phyloP scores from a whole-genome alignment of 2,329 filamentous ascomycete genomes.

The Ploettnerulaceae sp. region DNA sequence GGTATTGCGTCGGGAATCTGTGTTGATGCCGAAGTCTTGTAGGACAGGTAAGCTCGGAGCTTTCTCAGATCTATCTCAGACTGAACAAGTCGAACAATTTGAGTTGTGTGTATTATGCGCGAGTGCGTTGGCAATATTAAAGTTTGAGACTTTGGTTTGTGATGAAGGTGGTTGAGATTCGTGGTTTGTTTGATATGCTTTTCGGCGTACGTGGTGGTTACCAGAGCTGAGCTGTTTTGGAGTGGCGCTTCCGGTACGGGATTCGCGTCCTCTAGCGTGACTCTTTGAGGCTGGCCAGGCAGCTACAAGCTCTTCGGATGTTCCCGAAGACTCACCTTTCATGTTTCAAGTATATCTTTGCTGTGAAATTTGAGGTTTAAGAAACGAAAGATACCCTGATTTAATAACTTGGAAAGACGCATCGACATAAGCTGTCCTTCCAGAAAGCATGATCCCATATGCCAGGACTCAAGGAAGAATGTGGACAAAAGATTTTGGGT shows the following conservation, averaged over 20 bases:
- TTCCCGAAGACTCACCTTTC: too few species aligned
- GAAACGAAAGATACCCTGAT: too few species aligned
- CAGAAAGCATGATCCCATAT: too few species aligned
- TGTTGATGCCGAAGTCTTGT: neutral
- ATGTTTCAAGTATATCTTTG: too few species aligned
- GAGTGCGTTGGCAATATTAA: too few species aligned
- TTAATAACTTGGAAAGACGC: too few species aligned
- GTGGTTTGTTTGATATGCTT: neutral
- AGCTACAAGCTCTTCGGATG: too few species aligned
- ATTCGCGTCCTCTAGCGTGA: neutral
- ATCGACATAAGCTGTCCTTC: too few species aligned
- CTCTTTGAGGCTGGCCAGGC: neutral
- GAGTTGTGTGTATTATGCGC: neutral
- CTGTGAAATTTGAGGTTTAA: too few species aligned
- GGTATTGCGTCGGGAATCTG: constrained; percentile 18
- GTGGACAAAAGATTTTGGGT: too few species aligned
- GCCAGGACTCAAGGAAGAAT: too few species aligned
- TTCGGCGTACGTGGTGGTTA: constrained; percentile 1
- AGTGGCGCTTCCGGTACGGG: constrained; percentile 2
- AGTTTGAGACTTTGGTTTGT: too few species aligned
- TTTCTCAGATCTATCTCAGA: neutral
- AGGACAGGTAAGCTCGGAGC: constrained; percentile 8
- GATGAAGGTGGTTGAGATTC: neutral
- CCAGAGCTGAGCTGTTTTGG: constrained; percentile 3
- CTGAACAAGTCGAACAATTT: neutral